Percentiles rank a stretch among this genome's conserved stretches.
phyloP scores from a whole-genome alignment of 192 early-diverging fungal genomes.

The Coemansia sp. region DNA sequence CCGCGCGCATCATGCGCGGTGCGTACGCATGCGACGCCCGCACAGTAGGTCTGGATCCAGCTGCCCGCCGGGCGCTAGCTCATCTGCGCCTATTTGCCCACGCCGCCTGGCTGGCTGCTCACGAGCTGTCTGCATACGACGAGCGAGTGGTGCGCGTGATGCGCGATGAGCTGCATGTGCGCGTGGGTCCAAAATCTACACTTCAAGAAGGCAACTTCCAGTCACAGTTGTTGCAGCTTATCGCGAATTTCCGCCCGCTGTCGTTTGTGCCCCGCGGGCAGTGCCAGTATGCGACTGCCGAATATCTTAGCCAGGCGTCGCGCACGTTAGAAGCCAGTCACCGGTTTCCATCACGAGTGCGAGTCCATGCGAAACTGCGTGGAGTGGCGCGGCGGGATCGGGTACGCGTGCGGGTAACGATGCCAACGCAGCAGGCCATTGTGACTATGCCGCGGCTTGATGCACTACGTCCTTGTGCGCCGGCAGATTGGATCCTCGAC shows the following conservation, averaged over 20 bases:
- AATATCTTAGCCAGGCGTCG: not conserved
- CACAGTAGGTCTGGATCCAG: slow-evolving; percentile 22
- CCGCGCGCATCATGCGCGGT: slow-evolving; percentile 20
- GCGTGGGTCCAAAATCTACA: too few species aligned
- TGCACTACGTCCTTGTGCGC: slow-evolving; percentile 6
- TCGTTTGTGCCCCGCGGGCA: slow-evolving; percentile 10
- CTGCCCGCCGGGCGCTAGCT: slow-evolving; percentile 10
- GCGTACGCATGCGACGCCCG: slow-evolving; percentile 28
- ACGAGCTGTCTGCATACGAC: slow-evolving; percentile 9
- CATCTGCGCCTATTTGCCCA: slow-evolving; percentile 36
- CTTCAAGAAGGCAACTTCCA: too few species aligned
- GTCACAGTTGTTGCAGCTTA: too few species aligned
- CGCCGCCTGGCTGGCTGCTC: slow-evolving; percentile 24
- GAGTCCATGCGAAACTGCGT: slow-evolving; percentile 9
- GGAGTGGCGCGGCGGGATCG: too few species aligned
- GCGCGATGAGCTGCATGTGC: slow-evolving; percentile 20
- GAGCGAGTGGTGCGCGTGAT: slow-evolving; percentile 12
- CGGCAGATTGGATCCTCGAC: slow-evolving; percentile 27
- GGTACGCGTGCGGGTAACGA: slow-evolving; percentile 12
- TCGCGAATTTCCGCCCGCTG: slow-evolving; percentile 17
- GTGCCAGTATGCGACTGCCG: slow-evolving; percentile 15
- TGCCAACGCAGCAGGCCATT: slow-evolving; percentile 21
- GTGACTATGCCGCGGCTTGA: slow-evolving; percentile 6
- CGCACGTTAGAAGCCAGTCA: slow-evolving; percentile 31
- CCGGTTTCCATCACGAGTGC: slow-evolving; percentile 31